Base-by-base conservation (phyloP, 2,329 filamentous ascomycete genomes). In the Fusarium secorum region DNA sequence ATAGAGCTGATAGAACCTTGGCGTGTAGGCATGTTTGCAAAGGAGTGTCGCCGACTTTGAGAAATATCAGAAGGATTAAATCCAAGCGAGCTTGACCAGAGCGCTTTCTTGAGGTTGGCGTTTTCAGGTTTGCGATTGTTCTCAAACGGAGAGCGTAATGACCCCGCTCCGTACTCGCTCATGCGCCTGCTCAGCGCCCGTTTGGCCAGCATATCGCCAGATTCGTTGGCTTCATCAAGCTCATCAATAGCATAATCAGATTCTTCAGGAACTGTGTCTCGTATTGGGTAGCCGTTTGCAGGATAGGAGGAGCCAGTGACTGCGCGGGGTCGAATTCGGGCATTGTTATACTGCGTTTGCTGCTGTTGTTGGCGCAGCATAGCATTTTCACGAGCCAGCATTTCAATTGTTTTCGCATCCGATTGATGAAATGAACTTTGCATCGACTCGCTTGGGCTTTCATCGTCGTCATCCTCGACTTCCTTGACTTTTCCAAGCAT, bases 31-130 rank as follows among this genome's bases (percentile, higher is more conserved):
- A 91, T 85, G 74, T 90, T 90, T 55, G 89, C 93, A 77, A 96
- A 93, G 3, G 93, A 95, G 79, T 95, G 93, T 32, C 93, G 89
- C 64, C 93, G 88, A 74, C 92, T 94, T 75, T 94, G 91, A 17
- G 90, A 88, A 33, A 89, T 84, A 66, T 93, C 90, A 7, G 84
- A 85, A 28, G 88, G 85, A 46, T 87, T 86, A 77, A 93, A 92
- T 3, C 88, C 89, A n/a, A 90, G 85, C 10, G 90, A 89, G 73
- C 87, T 91, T 71, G 92, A 90, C 91, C 91, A 94, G 67, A 89
- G 87, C 7, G 86, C 89, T 75, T 89, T 91, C 79, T 90, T 91
- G 13, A 91, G 83, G 39, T 78, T 79, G 55, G 78, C 70, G 71
- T 87, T 89, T 66, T 91, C 90, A 14, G 88, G 77, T 74, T 90